A percentile compares a stretch with the other conserved stretches of the same genome.
phyloP scores from a whole-genome alignment of 495 filamentous ascomycete species.

The Talaromyces proteolyticus region DNA sequence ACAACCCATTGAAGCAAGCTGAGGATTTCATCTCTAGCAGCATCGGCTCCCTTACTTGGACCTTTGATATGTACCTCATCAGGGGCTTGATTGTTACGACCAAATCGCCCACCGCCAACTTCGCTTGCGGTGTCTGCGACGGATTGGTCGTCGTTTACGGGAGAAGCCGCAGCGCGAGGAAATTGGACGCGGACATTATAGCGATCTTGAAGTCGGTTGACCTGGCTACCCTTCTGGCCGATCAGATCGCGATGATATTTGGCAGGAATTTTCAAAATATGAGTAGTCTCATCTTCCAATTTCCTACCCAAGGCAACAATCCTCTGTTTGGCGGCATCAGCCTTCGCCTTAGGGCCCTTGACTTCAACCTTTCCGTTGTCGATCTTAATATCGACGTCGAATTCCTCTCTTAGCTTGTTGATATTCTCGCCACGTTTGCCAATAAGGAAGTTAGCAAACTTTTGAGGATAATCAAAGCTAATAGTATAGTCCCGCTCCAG shows the following conservation, averaged over 20 bases:
- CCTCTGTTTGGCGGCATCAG: slow-evolving; percentile 72
- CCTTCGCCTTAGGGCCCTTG: slow-evolving; percentile 71
- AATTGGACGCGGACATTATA: slow-evolving; percentile 95
- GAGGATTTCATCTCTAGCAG: slow-evolving; percentile 82
- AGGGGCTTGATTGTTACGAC: slow-evolving; percentile 63
- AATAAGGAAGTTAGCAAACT: slow-evolving; percentile 89
- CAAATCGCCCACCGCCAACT: slow-evolving; percentile 49
- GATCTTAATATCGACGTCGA: slow-evolving; percentile 95
- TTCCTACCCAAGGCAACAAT: slow-evolving; percentile 72
- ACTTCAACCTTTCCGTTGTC: slow-evolving; percentile 64
- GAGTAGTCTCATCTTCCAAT: slow-evolving; percentile 80
- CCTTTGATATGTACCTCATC: slow-evolving; percentile 92
- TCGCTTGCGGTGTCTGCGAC: slow-evolving; percentile 67
- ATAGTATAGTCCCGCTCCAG: slow-evolving; percentile 79
- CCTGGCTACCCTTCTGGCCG: slow-evolving; percentile 57
- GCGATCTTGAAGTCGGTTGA: slow-evolving; percentile 68
- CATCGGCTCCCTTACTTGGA: slow-evolving; percentile 84
- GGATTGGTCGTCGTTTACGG: slow-evolving; percentile 60
- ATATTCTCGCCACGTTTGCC: slow-evolving; percentile 90
- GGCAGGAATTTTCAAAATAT: slow-evolving; percentile 80
- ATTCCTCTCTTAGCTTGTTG: slow-evolving; percentile 90
- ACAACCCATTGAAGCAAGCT: slow-evolving; percentile 79
- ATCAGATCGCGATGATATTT: slow-evolving; percentile 78
- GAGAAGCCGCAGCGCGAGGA: slow-evolving; percentile 54
- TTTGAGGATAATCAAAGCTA: slow-evolving; percentile 88